A percentile compares a stretch with the other conserved stretches of the same genome.
Conservation (phyloP, 176 grass and related monocot species). For the Hsuehochloa calcarea region DNA sequence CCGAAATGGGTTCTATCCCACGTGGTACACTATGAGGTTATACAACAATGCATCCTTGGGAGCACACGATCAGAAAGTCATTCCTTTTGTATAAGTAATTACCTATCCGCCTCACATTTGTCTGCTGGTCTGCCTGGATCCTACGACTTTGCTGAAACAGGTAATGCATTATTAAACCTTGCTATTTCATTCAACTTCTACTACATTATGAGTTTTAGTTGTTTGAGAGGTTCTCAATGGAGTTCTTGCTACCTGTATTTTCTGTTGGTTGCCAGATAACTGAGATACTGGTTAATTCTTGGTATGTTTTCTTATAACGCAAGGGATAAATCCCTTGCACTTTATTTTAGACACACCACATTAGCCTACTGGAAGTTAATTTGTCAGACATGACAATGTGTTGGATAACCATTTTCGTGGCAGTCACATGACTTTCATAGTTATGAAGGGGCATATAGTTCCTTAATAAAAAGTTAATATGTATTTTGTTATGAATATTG, state of each 20-base stretch:
- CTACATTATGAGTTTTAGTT: slow-evolving; percentile 9
- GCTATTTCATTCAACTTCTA: slow-evolving; percentile 15
- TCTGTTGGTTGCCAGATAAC: slow-evolving; percentile 7
- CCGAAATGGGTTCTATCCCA: slow-evolving; percentile 73
- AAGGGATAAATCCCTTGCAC: slow-evolving; percentile 15
- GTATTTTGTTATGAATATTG: too few species aligned
- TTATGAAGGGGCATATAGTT: too few species aligned
- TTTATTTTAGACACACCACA: slow-evolving; percentile 9
- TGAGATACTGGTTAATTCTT: slow-evolving; percentile 15
- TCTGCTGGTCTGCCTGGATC: slow-evolving; percentile 5
- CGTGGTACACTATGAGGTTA: slow-evolving; percentile 71
- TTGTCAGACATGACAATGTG: neutral
- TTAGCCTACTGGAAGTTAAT: slow-evolving; percentile 18
- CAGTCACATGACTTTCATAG: too few species aligned
- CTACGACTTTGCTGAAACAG: slow-evolving; percentile 23
- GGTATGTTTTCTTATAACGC: slow-evolving; percentile 24
- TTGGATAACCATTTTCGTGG: neutral
- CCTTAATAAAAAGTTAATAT: too few species aligned
- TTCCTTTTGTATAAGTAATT: slow-evolving; percentile 45
- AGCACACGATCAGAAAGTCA: slow-evolving; percentile 32
- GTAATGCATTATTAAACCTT: slow-evolving; percentile 32
- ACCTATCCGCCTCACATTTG: neutral
- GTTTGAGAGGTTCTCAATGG: slow-evolving; percentile 23
- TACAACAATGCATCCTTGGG: slow-evolving; percentile 42
- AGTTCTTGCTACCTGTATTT: neutral